Base-by-base conservation (phyloP, 768 basidiomycete species). In the Albatrellus ellisii region DNA sequence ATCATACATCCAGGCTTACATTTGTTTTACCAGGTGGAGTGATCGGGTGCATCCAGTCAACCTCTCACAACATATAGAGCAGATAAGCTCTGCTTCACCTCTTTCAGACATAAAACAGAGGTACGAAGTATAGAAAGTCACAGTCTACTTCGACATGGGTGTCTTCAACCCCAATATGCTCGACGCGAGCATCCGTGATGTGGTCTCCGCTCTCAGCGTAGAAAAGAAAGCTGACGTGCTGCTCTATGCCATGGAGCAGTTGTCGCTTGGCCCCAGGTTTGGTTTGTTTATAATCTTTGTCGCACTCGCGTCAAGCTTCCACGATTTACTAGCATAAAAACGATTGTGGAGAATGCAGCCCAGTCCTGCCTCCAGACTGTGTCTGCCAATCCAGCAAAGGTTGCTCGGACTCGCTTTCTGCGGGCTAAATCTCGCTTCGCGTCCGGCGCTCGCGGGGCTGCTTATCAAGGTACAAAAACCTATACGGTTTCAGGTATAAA, bases 211-310 rank as follows among this genome's bases (percentile, higher is more conserved):
- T 45, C 65, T 84, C 26, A 64, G 69, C 4, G 71, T 78, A 54
- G 70, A 70, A 49, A 72, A 82, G 55, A 84, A 83, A 56, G 77
- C 70, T 15, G 78, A 79, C 43, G 67, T 83, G 27, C 62, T 88
- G 41, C 58, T 89, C 37, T 77, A 83, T 49, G 87, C 86, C n/a
- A 76, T 90, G 69, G 77, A 79, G 49, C 80, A 79, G 52, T 73
- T 94, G 46, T 75, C 79, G 39, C 65, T 70, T 36, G 78, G 87
- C 44, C 70, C 77, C 77, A 81, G 55, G 45, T 59, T 55, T n/a
- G 41, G 46, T 10, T 44, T n/a, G 33, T 28, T 21, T 32, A n/a
- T 39, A 40, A 25, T 12, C 44, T n/a, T 15, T 17, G 15, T n/a
- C 21, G 39, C 18, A 14, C 22, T 11, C 14, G 20, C 41, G 21